Base-by-base conservation (phyloP, 176 grass and related monocot genomes). In the Poa pratensis region DNA sequence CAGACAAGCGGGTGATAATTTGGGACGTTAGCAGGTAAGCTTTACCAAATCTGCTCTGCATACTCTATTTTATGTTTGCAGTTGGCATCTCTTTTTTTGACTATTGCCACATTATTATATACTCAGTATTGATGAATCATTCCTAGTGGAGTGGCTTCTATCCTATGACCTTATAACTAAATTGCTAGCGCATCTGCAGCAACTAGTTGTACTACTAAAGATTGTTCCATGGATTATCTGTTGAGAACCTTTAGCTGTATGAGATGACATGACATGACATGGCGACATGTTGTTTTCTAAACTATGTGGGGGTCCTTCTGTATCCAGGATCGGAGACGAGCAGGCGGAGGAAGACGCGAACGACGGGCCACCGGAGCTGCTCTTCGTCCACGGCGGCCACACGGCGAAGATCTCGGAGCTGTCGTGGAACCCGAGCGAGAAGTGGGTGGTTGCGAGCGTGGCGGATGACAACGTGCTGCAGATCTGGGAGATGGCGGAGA, bases 401-500 rank as follows among this genome's bases (percentile, higher is more conserved):
- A 94, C 84, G 8, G 86, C 81, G 9, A 98, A 95, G 88, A 98
- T 98, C 49, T 94, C 93, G 5, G 96, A 98, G 7, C 82, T 98
- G 51, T 92, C 93, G 24, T 98, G 96, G 96, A 94, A 94, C 75
- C 93, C 91, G 17, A 84, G 73, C 9, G 69, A 89, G 75, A 87
- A 87, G 58, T 95, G 93, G 96, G 89, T 90, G 62, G 87, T 96
- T 54, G 91, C 91, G 39, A 98, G 96, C 60, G 96, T 98, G 30
- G 86, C 81, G 12, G 93, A 98, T 54, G 90, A 98, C 67, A 98
- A 96, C 62, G 84, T 85, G 73, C 72, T 98, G 45, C 96, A 98
- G 76, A 91, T 98, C 64, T 98, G 93, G 93, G 93, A 98, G 84
- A 79, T 98, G 84, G 93, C 91, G 22, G 91, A 98, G 69, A 98